Evolutionary conservation across 768 basidiomycete genomes (phyloP).

Genomic region (Boletales sp.): DNA sequence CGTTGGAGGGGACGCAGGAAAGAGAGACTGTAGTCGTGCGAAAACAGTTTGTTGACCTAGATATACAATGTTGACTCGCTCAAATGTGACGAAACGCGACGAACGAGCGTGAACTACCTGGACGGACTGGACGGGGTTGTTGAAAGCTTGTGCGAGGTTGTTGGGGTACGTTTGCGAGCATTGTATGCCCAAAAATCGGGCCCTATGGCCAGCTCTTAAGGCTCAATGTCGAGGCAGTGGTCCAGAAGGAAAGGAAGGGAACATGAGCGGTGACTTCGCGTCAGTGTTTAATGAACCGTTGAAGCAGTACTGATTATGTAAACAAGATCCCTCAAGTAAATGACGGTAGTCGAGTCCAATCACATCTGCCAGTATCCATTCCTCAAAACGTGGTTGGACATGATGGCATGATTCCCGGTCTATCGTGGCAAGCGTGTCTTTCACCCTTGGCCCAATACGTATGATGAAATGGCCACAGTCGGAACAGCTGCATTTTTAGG

Average conservation of each 20-base stretch:
- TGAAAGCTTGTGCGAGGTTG: conserved; percentile 16
- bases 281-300: conserved; percentile 17
- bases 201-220: conserved; percentile 28
- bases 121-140: conserved; percentile 14
- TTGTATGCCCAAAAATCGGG: conserved; percentile 17
- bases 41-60: conserved; percentile 41
- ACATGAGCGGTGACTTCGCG: conserved; percentile 21
- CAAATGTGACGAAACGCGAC: conserved; percentile 6
- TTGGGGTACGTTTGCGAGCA: conserved; percentile 21
- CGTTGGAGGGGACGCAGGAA: conserved; percentile 38
- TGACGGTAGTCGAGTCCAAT: background rate
- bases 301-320: conserved; percentile 25
- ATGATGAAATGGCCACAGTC: background rate
- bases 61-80: background rate
- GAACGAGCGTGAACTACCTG: conserved; percentile 12
- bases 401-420: background rate
- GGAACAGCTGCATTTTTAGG: too few relatives aligned
- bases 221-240: conserved; percentile 23
- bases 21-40: conserved; percentile 49
- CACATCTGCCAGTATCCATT: conserved; percentile 1
- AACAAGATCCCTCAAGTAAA: background rate
- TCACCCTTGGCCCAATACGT: conserved; percentile 25
- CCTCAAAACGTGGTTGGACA: background rate
- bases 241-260: conserved; percentile 14
- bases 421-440: conserved; percentile 31